A percentile compares a stretch with the other conserved stretches of the same genome.
Evolutionary conservation across 768 basidiomycete species (phyloP).

Genomic region (Trametes meyenii): DNA sequence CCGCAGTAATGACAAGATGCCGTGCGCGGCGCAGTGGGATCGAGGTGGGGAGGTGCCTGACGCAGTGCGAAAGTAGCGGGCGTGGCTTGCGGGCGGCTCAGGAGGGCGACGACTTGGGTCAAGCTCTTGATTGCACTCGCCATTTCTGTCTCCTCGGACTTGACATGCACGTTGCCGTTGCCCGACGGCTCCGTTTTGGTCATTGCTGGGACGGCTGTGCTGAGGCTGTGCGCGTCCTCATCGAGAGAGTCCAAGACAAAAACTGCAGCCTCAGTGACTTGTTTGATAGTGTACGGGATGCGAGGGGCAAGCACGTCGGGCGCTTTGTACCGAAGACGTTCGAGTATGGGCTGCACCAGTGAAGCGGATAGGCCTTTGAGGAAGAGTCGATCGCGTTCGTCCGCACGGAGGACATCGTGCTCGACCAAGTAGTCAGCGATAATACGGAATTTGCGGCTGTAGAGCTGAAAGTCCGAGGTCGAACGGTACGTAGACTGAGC

Average conservation of each 20-base stretch:
- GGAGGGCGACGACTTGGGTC: not conserved
- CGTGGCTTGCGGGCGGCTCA: not conserved
- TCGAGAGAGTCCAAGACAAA: constrained; percentile 22
- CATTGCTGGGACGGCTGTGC: not conserved
- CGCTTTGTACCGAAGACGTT: constrained; percentile 28
- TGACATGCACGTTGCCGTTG: not conserved
- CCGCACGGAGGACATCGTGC: constrained; percentile 19
- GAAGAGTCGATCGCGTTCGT: constrained; percentile 31
- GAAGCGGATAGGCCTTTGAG: constrained; percentile 13
- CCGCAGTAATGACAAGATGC: constrained; percentile 28
- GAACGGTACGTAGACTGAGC: constrained; percentile 1
- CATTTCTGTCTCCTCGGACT: not conserved
- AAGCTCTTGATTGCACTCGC: not conserved
- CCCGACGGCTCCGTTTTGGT: not conserved
- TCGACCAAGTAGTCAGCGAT: constrained; percentile 26
- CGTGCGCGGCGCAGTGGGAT: not conserved
- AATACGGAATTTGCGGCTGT: constrained; percentile 27
- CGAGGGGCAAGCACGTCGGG: constrained; percentile 30
- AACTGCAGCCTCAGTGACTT: constrained; percentile 27
- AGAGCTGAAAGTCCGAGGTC: constrained; percentile 9
- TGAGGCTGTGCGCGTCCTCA: not conserved
- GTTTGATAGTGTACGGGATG: constrained; percentile 28
- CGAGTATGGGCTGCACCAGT: not conserved
- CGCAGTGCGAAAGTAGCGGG: not conserved
- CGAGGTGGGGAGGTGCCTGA: not conserved